Conservation (phyloP, 768 basidiomycete species). For the Lentinula aciculospora region DNA sequence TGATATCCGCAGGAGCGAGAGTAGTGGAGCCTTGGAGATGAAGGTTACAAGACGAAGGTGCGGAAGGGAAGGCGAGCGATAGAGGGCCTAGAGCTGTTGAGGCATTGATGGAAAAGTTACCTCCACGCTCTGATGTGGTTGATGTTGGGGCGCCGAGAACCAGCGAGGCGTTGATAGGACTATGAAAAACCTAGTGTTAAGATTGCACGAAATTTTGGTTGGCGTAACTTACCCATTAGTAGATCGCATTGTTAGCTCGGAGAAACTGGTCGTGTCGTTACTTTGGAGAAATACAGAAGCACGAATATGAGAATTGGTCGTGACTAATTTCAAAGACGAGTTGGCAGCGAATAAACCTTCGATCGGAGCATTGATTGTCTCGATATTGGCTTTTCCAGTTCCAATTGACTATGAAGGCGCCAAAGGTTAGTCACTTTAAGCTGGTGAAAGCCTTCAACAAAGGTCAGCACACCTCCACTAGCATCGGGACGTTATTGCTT, state of each 20-base stretch:
- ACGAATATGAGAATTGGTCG: background rate
- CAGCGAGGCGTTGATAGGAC: background rate
- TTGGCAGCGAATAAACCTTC: background rate
- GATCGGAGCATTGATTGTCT: conserved; percentile 1
- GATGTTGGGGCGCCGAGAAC: background rate
- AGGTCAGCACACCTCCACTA: background rate
- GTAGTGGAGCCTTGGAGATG: background rate
- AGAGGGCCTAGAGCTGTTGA: background rate
- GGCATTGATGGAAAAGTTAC: conserved; percentile 2
- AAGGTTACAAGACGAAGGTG: background rate
- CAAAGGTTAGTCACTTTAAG: too few species aligned
- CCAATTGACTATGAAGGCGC: background rate
- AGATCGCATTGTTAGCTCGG: background rate
- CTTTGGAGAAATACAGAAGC: background rate
- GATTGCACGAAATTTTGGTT: background rate
- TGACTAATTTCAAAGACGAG: background rate
- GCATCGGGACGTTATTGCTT: background rate
- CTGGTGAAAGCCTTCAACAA: background rate
- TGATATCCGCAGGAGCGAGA: background rate
- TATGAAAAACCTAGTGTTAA: background rate
- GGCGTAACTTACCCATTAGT: background rate
- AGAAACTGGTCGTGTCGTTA: background rate
- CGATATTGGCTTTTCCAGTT: background rate
- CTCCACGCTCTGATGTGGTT: background rate
- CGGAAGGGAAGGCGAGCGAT: background rate